Evolutionary conservation across 495 filamentous ascomycete genomes (phyloP).

Genomic region (Podospora appendiculata): DNA sequence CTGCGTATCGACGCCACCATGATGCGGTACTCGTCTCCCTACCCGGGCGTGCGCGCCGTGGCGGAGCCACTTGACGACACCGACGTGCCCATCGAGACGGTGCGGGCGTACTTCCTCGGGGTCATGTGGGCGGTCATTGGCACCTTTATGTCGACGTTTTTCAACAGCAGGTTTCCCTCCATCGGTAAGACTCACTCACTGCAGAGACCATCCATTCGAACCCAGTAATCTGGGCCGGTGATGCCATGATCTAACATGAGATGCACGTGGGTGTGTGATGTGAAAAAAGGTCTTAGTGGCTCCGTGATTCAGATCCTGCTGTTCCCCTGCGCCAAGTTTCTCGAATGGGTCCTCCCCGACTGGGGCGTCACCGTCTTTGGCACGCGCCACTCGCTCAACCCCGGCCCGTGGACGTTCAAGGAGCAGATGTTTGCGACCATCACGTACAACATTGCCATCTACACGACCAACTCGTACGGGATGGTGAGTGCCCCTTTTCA

Average conservation of each 20-base stretch:
- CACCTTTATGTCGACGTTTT: constrained; percentile 26
- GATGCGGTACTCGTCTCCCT: constrained; percentile 34
- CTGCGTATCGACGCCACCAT: constrained; percentile 28
- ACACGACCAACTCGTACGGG: constrained; percentile 25
- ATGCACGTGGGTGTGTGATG: no score
- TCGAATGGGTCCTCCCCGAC: constrained; percentile 20
- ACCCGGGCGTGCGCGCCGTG: constrained; percentile 39
- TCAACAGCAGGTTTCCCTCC: constrained; percentile 30
- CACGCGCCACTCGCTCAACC: constrained; percentile 27
- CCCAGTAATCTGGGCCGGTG: no score
- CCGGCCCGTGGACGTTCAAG: constrained; percentile 36
- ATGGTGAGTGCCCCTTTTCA: constrained; percentile 8
- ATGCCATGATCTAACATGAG: no score
- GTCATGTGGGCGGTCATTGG: constrained; percentile 28
- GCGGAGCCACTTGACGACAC: constrained; percentile 27
- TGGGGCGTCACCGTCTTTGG: constrained; percentile 23
- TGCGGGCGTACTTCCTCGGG: constrained; percentile 34
- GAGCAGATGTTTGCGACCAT: constrained; percentile 37
- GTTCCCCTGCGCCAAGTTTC: constrained; percentile 27
- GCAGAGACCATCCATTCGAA: no score
- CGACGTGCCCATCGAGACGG: constrained; percentile 26
- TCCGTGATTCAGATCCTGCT: constrained; percentile 33
- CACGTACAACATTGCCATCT: constrained; percentile 25
- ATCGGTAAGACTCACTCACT: constrained; percentile 14
- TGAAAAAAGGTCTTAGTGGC: constrained; percentile 21